Conservation (phyloP, 129 eudicot species). For the Apium graveolens region DNA sequence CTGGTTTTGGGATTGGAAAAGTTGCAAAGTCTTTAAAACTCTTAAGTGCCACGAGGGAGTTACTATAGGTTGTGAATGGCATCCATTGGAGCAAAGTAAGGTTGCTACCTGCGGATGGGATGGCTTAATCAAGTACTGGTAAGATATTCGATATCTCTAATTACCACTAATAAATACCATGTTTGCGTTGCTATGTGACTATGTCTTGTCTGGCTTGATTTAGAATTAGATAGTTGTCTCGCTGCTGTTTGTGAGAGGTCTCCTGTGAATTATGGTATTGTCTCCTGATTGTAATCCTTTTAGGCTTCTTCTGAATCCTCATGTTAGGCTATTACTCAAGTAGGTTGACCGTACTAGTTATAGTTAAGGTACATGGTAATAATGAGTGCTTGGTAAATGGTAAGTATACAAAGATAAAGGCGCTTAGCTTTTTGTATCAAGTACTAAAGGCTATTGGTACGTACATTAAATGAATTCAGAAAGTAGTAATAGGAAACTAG, state of each 20-base stretch:
- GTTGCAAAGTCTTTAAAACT: slow-evolving; percentile 78
- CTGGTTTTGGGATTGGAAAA: slow-evolving; percentile 99
- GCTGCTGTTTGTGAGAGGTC: neutral
- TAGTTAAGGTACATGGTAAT: neutral
- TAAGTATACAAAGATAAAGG: neutral
- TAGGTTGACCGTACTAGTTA: neutral
- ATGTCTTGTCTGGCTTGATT: neutral
- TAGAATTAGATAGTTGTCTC: neutral
- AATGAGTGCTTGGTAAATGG: neutral
- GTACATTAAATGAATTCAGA: neutral
- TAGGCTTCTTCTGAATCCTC: neutral
- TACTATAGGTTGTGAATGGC: slow-evolving; percentile 93
- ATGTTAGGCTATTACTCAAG: neutral
- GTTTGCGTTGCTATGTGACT: neutral
- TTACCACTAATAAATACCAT: neutral
- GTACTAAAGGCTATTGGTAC: slow-evolving; percentile 1
- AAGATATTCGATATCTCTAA: slow-evolving; percentile 1
- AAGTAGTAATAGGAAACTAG: neutral
- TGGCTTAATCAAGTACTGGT: slow-evolving; percentile 96
- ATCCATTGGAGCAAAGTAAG: slow-evolving; percentile 92
- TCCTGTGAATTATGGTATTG: neutral
- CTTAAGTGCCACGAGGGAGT: slow-evolving; percentile 85
- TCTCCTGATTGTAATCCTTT: neutral
- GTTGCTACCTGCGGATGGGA: slow-evolving; percentile 99
- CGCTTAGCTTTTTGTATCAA: neutral